Percentiles rank a stretch among this genome's conserved stretches.
Evolutionary conservation across 371 early-diverging fungal species (phyloP).

Genomic region (Mucor plumbeus): DNA sequence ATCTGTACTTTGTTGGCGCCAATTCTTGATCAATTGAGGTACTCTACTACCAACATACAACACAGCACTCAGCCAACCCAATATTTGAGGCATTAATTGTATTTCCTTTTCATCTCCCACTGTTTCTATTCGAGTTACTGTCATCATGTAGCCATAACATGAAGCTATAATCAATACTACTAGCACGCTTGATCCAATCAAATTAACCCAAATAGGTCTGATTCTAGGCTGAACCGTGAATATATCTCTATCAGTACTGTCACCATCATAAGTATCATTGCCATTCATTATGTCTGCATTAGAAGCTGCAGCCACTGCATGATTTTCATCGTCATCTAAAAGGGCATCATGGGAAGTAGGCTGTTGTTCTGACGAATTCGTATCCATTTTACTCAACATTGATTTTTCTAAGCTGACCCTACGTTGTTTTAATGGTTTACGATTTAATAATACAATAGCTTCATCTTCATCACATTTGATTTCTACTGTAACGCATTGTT

Average conservation of each 20-base stretch:
- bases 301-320: constrained; percentile 1
- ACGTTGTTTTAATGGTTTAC: constrained; percentile 8
- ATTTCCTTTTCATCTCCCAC: not conserved
- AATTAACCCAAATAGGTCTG: constrained; percentile 17
- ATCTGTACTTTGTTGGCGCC: constrained; percentile 67
- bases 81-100: constrained; percentile 35
- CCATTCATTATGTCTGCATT: not conserved
- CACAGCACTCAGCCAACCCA: constrained; percentile 58
- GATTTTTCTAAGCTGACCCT: not conserved
- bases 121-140: not conserved
- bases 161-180: constrained; percentile 12
- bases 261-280: not conserved
- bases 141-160: constrained; percentile 22
- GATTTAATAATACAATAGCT: constrained; percentile 1
- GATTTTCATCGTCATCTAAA: not conserved
- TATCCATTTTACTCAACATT: not conserved
- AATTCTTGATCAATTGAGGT: constrained; percentile 81
- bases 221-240: not conserved
- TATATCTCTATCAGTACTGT: not conserved
- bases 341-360: not conserved
- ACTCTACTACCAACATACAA: constrained; percentile 66
- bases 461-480: constrained; percentile 33
- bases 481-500: constrained; percentile 30
- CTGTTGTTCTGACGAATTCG: not conserved
- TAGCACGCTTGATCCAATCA: constrained; percentile 15